phyloP scores from a whole-genome alignment of 2,329 filamentous ascomycete species.

The Huntiella savannae region DNA sequence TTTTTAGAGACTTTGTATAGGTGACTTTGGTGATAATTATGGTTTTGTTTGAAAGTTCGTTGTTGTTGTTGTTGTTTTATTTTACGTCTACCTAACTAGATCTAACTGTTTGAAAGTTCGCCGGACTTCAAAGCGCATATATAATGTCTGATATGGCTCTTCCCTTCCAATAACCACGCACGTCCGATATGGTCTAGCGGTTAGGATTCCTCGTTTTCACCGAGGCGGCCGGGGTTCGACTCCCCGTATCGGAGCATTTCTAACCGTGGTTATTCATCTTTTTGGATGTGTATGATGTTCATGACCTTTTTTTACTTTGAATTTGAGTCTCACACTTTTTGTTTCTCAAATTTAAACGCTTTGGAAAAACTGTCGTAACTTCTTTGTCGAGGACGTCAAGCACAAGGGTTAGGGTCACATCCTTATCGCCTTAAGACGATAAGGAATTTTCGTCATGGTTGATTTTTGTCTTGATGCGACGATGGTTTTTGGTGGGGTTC shows the following conservation, averaged over 20 bases:
- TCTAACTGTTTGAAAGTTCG: no score
- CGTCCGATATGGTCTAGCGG: background rate
- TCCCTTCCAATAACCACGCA: background rate
- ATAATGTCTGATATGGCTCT: background rate
- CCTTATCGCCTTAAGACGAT: no score
- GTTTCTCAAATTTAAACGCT: background rate
- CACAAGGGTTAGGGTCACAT: no score
- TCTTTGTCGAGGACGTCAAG: no score
- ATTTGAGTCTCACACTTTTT: background rate
- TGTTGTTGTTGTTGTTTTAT: no score
- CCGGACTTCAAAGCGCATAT: background rate
- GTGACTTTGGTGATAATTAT: background rate
- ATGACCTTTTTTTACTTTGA: background rate
- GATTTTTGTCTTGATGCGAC: no score
- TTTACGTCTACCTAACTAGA: no score
- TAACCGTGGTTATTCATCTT: background rate
- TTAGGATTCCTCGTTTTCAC: no score
- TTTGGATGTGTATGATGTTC: background rate
- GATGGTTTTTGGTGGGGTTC: no score
- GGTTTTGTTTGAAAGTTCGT: background rate
- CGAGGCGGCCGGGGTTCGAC: conserved; percentile 6
- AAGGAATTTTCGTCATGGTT: no score
- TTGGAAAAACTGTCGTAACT: no score
- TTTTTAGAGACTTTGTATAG: background rate
- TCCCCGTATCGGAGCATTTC: conserved; percentile 10